Base-by-base conservation (phyloP, 1,284 basidiomycete species). In the Austropuccinia psidii region DNA sequence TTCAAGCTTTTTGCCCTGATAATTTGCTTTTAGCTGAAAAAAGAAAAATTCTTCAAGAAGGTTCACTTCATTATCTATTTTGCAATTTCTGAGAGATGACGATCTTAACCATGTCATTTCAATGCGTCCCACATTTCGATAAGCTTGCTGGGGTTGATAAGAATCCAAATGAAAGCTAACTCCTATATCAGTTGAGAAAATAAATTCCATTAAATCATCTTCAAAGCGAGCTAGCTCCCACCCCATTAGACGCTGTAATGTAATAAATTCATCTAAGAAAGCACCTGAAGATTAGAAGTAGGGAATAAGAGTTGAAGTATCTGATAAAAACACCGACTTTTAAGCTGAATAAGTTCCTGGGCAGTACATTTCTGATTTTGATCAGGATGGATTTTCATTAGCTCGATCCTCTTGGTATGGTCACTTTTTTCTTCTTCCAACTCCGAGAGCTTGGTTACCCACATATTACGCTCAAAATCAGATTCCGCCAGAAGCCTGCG, bases 191-290 rank as follows among this genome's bases (percentile, higher is more conserved):
- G 31, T 41, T 7, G 27, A 29, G 33, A 62, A 54, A n/a, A n/a
- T 60, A 43, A 73, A 73, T 15, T 31, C 69, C 27, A 73, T 37
- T 47, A 29, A 24, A 21, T 62, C 45, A 9, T 73, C 27, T 17
- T 73, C 69, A 50, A 73, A 73, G 13, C 37, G 31, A 13, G 62
- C 24, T 27, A 73, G 19, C 37, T 73, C 69, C 69, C 69, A 73
- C 19, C 57, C 69, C 58, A 73, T 62, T 47, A 73, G 39, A 8
- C 39, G 45, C 57, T 73, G 69, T 50, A 73, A 43, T 11, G 21
- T 35, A 21, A 29, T 19, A 61, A 73, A 73, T 41, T 73, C 69
- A 29, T 73, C 69, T 73, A 69, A 27, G 15, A 13, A 27, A 15
- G 4, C 52, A 9, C 33, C 15, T 9, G 29, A 15, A 35, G 31